Percentiles rank a stretch among this genome's conserved stretches.
Evolutionary conservation across 805 yeast genomes (phyloP).

Genomic region (Kazachstania viticola): DNA sequence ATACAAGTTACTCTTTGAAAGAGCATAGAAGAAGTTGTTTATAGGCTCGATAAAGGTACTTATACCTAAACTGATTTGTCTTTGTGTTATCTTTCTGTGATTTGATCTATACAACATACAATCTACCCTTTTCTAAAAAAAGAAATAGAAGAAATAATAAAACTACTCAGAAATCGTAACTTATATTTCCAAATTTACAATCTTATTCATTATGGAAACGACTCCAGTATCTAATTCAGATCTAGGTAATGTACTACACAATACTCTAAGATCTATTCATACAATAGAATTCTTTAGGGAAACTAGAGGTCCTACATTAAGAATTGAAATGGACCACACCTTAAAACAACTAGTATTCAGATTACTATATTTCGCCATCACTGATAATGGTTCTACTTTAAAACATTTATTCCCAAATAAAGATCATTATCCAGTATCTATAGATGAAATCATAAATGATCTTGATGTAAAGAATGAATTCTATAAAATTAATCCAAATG

Average conservation of each 20-base stretch:
- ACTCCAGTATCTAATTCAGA: no score
- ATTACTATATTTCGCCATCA: conserved; percentile 24
- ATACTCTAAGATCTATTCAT: conserved; percentile 13
- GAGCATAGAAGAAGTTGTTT: no score
- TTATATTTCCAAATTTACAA: no score
- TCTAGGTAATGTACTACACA: conserved; percentile 1
- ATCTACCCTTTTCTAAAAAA: no score
- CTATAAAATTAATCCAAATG: conserved; percentile 3
- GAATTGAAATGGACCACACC: conserved; percentile 19
- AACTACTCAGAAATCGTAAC: no score
- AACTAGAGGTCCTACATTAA: conserved; percentile 19
- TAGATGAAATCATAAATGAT: conserved; percentile 10
- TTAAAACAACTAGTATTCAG: conserved; percentile 17
- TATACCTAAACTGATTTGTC: no score
- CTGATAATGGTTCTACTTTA: conserved; percentile 31
- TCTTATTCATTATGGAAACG: no score
- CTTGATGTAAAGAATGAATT: conserved; percentile 7
- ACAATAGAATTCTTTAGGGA: conserved; percentile 9
- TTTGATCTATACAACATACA: no score
- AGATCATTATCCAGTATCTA: conserved; percentile 9
- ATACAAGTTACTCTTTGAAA: no score
- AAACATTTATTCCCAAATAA: conserved; percentile 22
- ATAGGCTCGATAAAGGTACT: no score
- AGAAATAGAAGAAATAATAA: no score
- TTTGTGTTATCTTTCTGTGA: no score